Evolutionary conservation across 1,284 basidiomycete species (phyloP).

Genomic region (Cutaneotrichosporon curvatum): DNA sequence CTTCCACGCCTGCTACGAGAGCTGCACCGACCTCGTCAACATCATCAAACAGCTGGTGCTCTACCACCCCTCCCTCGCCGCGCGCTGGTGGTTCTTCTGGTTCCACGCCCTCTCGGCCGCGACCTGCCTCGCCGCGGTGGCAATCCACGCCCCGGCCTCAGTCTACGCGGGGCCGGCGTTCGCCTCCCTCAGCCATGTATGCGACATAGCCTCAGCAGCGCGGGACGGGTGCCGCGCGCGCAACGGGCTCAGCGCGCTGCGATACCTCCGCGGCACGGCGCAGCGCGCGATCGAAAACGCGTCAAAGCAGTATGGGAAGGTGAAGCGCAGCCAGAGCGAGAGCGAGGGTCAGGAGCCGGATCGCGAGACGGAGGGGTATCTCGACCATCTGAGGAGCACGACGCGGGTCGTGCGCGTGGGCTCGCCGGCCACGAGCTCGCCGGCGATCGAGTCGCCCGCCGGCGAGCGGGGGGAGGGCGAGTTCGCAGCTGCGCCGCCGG

Average conservation of each 20-base stretch:
- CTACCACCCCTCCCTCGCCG: constrained; percentile 41
- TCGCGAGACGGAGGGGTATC: constrained; percentile 1
- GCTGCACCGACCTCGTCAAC: constrained; percentile 41
- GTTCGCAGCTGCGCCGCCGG: background rate
- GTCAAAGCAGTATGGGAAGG: background rate
- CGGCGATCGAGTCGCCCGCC: background rate
- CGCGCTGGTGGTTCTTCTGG: constrained; percentile 45
- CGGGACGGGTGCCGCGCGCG: constrained; percentile 40
- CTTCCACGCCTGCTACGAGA: constrained; percentile 41
- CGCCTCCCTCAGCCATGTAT: constrained; percentile 37
- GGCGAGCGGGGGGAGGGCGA: background rate
- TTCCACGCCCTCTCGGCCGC: constrained; percentile 44
- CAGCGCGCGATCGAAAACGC: constrained; percentile 23
- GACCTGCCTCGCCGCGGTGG: constrained; percentile 41
- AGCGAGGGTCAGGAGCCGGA: background rate
- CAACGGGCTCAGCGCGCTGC: constrained; percentile 36
- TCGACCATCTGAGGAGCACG: constrained; percentile 1
- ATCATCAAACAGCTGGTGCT: constrained; percentile 42
- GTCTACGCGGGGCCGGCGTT: constrained; percentile 42
- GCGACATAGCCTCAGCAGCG: constrained; percentile 40
- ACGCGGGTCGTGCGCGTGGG: constrained; percentile 3
- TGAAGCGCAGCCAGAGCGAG: background rate
- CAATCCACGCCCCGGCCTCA: constrained; percentile 39
- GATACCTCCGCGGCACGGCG: constrained; percentile 35
- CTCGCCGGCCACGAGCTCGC: background rate